phyloP scores from a whole-genome alignment of 2,329 filamentous ascomycete genomes.

The Chrysoporthe austroafricana region DNA sequence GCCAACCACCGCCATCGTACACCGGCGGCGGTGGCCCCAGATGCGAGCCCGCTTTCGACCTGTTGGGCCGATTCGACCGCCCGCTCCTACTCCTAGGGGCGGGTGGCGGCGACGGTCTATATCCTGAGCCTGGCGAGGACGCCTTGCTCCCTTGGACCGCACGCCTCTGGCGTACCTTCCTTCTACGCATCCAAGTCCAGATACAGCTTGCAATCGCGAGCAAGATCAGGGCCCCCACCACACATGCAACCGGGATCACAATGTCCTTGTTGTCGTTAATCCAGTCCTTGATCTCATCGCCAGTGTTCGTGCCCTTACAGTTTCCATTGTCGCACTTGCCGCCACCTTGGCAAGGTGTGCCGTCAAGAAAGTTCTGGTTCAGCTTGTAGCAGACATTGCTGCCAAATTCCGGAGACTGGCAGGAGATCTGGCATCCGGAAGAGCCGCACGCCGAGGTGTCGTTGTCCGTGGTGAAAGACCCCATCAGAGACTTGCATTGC shows the following conservation, averaged over 20 bases:
- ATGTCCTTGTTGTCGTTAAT: slow-evolving; percentile 76
- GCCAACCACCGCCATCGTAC: slow-evolving; percentile 24
- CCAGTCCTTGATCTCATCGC: slow-evolving; percentile 75
- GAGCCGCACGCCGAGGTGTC: slow-evolving; percentile 79
- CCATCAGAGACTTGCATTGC: slow-evolving; percentile 87
- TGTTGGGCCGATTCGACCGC: not conserved
- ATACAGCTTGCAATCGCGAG: slow-evolving; percentile 72
- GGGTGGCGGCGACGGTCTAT: slow-evolving; percentile 22
- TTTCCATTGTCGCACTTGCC: slow-evolving; percentile 78
- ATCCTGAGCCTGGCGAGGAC: slow-evolving; percentile 5
- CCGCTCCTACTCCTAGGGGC: slow-evolving; percentile 16
- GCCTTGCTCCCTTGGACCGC: slow-evolving; percentile 6
- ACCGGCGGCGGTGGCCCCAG: slow-evolving; percentile 28
- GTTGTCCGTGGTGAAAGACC: slow-evolving; percentile 71
- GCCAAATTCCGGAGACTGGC: slow-evolving; percentile 71
- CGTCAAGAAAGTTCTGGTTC: slow-evolving; percentile 92
- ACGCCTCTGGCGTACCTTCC: not conserved
- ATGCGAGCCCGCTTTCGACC: not conserved
- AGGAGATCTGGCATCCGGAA: slow-evolving; percentile 75
- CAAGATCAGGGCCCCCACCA: slow-evolving; percentile 73
- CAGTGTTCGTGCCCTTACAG: slow-evolving; percentile 72
- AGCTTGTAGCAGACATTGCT: slow-evolving; percentile 70
- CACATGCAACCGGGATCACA: slow-evolving; percentile 77
- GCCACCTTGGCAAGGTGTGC: slow-evolving; percentile 80
- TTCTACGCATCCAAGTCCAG: slow-evolving; percentile 26